Conservation (phyloP, 805 yeast species). For the Priceomyces carsonii region DNA sequence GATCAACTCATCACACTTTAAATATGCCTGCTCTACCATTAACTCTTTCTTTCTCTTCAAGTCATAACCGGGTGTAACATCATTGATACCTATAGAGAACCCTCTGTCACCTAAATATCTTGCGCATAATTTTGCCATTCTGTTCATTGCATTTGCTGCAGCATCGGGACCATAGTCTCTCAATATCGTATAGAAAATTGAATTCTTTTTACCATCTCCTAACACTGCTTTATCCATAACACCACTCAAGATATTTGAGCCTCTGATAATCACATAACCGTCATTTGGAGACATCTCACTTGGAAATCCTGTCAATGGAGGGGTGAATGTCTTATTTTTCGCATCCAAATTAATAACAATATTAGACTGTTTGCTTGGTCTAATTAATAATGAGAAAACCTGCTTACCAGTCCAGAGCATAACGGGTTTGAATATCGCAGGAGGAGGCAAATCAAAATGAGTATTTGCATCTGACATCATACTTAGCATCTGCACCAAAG, state of each 20-base stretch:
- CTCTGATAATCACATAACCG: constrained; percentile 88
- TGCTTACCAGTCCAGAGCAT: constrained; percentile 98
- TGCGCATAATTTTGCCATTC: constrained; percentile 99
- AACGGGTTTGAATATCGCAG: constrained; percentile 86
- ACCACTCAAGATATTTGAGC: constrained; percentile 86
- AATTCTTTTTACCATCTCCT: constrained; percentile 98
- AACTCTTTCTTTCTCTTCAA: constrained; percentile 77
- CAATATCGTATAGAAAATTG: constrained; percentile 91
- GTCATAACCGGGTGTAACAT: constrained; percentile 89
- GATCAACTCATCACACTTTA: constrained; percentile 89
- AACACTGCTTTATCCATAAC: constrained; percentile 95
- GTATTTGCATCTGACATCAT: constrained; percentile 94
- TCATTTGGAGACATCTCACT: constrained; percentile 97
- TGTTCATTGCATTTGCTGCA: constrained; percentile 94
- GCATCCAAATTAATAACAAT: constrained; percentile 92
- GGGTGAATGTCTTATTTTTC: constrained; percentile 83
- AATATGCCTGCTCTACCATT: constrained; percentile 88
- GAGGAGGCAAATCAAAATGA: constrained; percentile 94
- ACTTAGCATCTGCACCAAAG: constrained; percentile 76
- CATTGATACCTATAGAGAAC: constrained; percentile 94
- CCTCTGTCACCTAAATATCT: constrained; percentile 93
- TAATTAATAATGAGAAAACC: constrained; percentile 82
- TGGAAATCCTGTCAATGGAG: constrained; percentile 73
- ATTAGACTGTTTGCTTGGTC: constrained; percentile 73
- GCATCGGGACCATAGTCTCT: constrained; percentile 97